Conservation (phyloP, 805 yeast species). For the Sugiyamaella smithiae region DNA sequence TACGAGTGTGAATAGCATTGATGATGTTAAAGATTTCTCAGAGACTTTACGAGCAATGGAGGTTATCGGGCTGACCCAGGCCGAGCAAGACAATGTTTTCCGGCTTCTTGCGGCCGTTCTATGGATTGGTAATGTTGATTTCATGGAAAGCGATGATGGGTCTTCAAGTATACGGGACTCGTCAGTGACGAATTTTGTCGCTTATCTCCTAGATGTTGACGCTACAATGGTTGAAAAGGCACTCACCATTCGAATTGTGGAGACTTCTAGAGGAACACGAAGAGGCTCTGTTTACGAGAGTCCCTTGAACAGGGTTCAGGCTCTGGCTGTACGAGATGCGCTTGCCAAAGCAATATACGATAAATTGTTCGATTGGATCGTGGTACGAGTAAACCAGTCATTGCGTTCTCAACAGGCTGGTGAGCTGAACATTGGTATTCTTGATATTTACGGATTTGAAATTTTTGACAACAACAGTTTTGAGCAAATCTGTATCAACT, state of each 20-base stretch:
- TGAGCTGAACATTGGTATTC: constrained; percentile 73
- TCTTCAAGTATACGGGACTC: constrained; percentile 78
- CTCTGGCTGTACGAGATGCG: constrained; percentile 88
- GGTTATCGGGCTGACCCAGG: constrained; percentile 74
- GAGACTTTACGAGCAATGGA: constrained; percentile 87
- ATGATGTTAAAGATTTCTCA: constrained; percentile 73
- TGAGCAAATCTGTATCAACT: constrained; percentile 93
- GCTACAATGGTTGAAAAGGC: constrained; percentile 63
- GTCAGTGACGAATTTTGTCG: constrained; percentile 92
- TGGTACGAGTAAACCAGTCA: constrained; percentile 80
- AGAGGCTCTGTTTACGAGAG: constrained; percentile 94
- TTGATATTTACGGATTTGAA: constrained; percentile 95
- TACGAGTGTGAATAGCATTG: constrained; percentile 79
- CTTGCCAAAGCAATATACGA: constrained; percentile 91
- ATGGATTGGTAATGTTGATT: constrained; percentile 93
- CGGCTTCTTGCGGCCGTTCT: constrained; percentile 77
- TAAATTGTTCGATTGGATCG: constrained; percentile 95
- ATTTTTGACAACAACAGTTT: constrained; percentile 93
- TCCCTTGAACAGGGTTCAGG: constrained; percentile 88
- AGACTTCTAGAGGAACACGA: constrained; percentile 83
- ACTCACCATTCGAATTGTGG: constrained; percentile 76
- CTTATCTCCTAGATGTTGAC: constrained; percentile 82
- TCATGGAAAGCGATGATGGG: constrained; percentile 82
- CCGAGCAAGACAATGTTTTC: constrained; percentile 89
- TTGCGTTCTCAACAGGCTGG: constrained; percentile 48